These are phyloP conservation scores for Calycina herbarum DNA, from an alignment of 2,329 filamentous ascomycete genomes.

Conservation along the genomic window DNA sequence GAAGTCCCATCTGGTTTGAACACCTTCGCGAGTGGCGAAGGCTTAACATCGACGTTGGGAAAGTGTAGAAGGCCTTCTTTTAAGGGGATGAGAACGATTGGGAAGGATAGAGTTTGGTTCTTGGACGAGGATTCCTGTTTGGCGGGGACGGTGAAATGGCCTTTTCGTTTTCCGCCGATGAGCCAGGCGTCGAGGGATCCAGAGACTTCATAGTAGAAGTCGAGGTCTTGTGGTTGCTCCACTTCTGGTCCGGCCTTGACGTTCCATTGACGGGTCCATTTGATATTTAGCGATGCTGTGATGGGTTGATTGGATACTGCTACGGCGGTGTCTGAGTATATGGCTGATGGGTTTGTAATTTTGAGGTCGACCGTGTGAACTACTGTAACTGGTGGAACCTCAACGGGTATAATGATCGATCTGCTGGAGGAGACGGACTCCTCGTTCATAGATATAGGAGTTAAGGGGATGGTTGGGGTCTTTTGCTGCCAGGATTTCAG, in stretches of 20 bases:
- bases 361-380: constrained; percentile 76
- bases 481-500: constrained; percentile 33
- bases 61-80: constrained; percentile 75
- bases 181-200: constrained; percentile 78
- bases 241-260: constrained; percentile 40
- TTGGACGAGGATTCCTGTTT: constrained; percentile 46
- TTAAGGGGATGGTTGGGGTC: constrained; percentile 28
- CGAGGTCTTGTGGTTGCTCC: constrained; percentile 47
- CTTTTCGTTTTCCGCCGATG: constrained; percentile 76
- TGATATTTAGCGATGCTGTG: constrained; percentile 59
- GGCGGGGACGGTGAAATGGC: constrained; percentile 67
- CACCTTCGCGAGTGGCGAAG: constrained; percentile 45
- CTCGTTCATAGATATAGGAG: constrained; percentile 26
- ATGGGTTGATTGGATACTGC: constrained; percentile 65
- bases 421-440: constrained; percentile 45
- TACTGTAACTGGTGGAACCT: constrained; percentile 79
- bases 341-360: constrained; percentile 44
- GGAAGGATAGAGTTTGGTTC: constrained; percentile 50
- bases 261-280: constrained; percentile 65
- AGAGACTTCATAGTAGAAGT: constrained; percentile 82
- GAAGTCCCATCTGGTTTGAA: constrained; percentile 17
- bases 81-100: constrained; percentile 77
- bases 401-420: constrained; percentile 83
- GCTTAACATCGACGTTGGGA: constrained; percentile 76
- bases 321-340: constrained; percentile 40